phyloP scores from a whole-genome alignment of 257 asterid species.

The Scutellaria galericulata region DNA sequence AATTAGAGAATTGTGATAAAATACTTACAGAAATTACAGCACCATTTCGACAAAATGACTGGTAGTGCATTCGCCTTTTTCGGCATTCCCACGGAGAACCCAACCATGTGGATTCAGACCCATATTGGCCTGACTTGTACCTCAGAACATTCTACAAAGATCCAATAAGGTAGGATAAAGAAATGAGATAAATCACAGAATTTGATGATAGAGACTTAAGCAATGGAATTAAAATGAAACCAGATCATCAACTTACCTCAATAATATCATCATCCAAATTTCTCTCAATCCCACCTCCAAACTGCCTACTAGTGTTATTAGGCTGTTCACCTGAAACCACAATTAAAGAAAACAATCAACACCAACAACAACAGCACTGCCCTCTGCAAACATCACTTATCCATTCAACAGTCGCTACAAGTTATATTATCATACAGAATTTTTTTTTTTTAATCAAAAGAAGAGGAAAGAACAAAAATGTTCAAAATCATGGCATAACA shows the following conservation, averaged over 20 bases:
- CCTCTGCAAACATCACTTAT: not conserved
- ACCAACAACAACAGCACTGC: not conserved
- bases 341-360: slow-evolving; percentile 22
- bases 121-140: slow-evolving; percentile 29
- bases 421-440: not conserved
- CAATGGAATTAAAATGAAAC: not conserved
- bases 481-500: not conserved
- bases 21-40: slow-evolving; percentile 68
- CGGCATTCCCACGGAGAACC: slow-evolving; percentile 76
- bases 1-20: not conserved
- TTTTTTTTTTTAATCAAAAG: too few relatives aligned
- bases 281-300: slow-evolving; percentile 35
- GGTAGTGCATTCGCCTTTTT: slow-evolving; percentile 68
- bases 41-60: slow-evolving; percentile 73
- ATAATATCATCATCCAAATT: slow-evolving; percentile 35
- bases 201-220: not conserved
- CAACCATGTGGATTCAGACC: slow-evolving; percentile 56
- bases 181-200: not conserved
- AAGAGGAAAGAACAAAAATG: not conserved
- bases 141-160: slow-evolving; percentile 40
- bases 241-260: slow-evolving; percentile 50
- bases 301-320: slow-evolving; percentile 33
- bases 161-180: not conserved
- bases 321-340: slow-evolving; percentile 47
- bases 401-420: not conserved